phyloP scores from a whole-genome alignment of 116 monocot genomes.

The Iris pallida region DNA sequence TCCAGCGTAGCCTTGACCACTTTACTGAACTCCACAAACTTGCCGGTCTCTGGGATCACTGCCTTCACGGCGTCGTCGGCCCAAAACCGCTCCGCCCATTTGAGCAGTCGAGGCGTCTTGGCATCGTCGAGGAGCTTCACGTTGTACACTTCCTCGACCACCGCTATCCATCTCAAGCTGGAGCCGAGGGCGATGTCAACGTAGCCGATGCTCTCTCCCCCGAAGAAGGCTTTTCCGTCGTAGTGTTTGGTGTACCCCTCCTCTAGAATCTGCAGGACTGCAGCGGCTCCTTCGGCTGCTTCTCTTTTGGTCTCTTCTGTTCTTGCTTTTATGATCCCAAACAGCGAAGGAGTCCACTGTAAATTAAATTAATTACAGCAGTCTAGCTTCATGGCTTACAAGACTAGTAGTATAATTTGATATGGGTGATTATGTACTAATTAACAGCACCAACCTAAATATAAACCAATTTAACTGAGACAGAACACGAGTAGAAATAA shows the following conservation, averaged over 20 bases:
- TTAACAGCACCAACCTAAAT: no score
- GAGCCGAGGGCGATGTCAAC: conserved; percentile 21
- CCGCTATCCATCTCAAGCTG: conserved; percentile 15
- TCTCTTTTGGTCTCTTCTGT: not conserved
- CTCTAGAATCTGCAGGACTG: conserved; percentile 15
- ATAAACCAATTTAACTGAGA: no score
- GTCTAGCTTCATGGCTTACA: no score
- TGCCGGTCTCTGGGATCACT: conserved; percentile 6
- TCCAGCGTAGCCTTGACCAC: no score
- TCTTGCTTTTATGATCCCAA: not conserved
- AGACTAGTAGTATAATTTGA: no score
- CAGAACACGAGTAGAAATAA: no score
- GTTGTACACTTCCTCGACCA: not conserved
- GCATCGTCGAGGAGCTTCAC: conserved; percentile 18
- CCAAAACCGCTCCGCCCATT: conserved; percentile 18
- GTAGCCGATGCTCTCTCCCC: conserved; percentile 18
- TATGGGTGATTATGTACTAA: no score
- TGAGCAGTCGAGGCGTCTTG: conserved; percentile 15
- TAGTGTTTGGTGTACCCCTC: conserved; percentile 17
- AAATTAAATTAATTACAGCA: no score
- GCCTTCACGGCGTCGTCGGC: conserved; percentile 3
- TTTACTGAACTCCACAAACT: conserved; percentile 2
- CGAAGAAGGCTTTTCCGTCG: conserved; percentile 28
- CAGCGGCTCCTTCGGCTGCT: not conserved
- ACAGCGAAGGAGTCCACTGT: not conserved